Evolutionary conservation across 192 early-diverging fungal species (phyloP), one percentile per base, ranked within the genome.

Genomic region (Entophlyctis luteolus): DNA sequence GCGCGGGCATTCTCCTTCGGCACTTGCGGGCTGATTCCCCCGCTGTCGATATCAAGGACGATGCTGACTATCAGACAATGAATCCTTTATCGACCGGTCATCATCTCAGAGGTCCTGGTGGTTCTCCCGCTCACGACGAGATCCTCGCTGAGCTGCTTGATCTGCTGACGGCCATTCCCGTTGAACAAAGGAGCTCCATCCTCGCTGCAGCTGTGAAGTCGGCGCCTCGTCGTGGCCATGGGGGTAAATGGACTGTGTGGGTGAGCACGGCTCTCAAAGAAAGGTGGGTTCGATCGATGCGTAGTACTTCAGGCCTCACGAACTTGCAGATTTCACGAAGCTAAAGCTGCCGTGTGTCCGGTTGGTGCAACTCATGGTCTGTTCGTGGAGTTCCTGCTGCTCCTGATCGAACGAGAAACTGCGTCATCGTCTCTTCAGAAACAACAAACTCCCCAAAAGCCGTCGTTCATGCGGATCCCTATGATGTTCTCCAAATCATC

Each of bases 231-330:
- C 34, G 48, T 32, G 33, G 49, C 49, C 23, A 31, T 22, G 20
- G 35, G 31, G 63, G 49, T 5, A 66, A 66, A 38, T 66, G 63
- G 63, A 66, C 63, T n/a, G 63, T 66, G 3, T 66, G 63, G 63
- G 63, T 66, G 36, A 16, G 14, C 16, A 36, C 34, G 8, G 48
- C 37, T 5, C 50, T 66, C 35, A 66, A 66, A 48, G 52, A 66
- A 23, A 27, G 63, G 62, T 63, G 32, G 6, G 42, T 31, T 8
- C n/a, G 28, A 20, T n/a, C 38, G 47, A 4, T 50, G 10, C 10
- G 8, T 31, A 33, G 42, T 4, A 46, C 6, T n/a, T 47, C 27
- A 25, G 6, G 27, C 16, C 12, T 28, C 10, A 29, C 22, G 50
- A n/a, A 0, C 55, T 63, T 27, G 38, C 48, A 63, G 62, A 35